Conservation (phyloP, 768 basidiomycete genomes). For the Panaeolus cyanescens region DNA sequence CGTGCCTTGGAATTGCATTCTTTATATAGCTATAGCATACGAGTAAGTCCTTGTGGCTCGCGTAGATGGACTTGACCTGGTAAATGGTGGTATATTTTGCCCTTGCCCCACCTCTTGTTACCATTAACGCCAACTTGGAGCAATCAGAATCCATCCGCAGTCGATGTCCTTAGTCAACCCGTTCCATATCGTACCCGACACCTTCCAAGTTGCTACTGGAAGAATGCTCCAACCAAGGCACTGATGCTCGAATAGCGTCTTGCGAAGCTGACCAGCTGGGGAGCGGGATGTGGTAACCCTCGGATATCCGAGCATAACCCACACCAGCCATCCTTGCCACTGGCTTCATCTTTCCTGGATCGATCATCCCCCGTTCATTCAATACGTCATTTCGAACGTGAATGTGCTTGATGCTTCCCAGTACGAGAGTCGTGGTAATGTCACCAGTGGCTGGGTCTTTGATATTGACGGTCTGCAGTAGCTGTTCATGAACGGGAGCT, state of each 20-base stretch:
- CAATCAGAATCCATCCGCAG: too few species aligned
- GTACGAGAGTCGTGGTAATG: conserved; percentile 42
- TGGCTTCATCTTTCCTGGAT: conserved; percentile 48
- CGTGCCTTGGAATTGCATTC: too few species aligned
- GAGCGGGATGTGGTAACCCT: conserved; percentile 45
- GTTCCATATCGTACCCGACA: not conserved
- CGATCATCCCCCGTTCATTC: conserved; percentile 29
- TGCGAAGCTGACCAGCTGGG: conserved; percentile 45
- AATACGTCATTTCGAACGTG: conserved; percentile 61
- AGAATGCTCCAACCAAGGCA: not conserved
- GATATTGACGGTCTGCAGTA: conserved; percentile 45
- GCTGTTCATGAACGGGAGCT: conserved; percentile 35
- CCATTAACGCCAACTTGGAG: too few species aligned
- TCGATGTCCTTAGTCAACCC: not conserved
- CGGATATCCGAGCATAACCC: conserved; percentile 48
- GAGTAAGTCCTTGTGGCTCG: too few species aligned
- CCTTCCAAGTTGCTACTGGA: not conserved
- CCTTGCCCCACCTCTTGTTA: too few species aligned
- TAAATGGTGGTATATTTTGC: too few species aligned
- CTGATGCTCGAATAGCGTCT: conserved; percentile 11
- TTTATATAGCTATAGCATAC: too few species aligned
- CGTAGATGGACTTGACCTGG: too few species aligned
- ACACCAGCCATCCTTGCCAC: conserved; percentile 58
- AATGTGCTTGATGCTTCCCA: conserved; percentile 56
- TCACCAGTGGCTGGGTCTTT: conserved; percentile 33